Percentiles rank a stretch among this genome's conserved stretches.
Conservation (phyloP, 1,284 basidiomycete species). For the Spongiforma sp. region DNA sequence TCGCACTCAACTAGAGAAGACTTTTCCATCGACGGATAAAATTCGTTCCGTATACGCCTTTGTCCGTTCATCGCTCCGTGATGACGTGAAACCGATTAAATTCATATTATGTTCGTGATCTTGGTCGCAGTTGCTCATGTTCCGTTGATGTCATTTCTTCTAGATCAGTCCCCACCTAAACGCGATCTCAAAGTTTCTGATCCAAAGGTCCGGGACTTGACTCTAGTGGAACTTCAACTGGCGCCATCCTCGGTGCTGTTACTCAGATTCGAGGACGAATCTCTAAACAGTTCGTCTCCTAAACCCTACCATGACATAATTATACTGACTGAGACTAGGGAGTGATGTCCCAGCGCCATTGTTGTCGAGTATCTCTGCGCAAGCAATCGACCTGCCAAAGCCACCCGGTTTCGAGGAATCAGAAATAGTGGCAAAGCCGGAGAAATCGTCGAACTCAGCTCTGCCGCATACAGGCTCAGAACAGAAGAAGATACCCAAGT, state of each 20-base stretch:
- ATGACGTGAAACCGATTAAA: conserved; percentile 75
- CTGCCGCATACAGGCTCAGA: conserved; percentile 33
- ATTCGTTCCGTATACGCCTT: conserved; percentile 85
- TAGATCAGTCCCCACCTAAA: conserved; percentile 82
- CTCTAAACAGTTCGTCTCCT: conserved; percentile 63
- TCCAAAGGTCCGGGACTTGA: conserved; percentile 66
- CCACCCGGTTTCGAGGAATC: conserved; percentile 45
- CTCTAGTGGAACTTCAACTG: conserved; percentile 72
- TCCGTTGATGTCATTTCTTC: background rate
- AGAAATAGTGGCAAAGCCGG: conserved; percentile 15
- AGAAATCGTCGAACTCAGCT: conserved; percentile 31
- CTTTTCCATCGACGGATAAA: conserved; percentile 76
- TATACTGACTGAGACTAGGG: conserved; percentile 39
- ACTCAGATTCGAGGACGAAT: conserved; percentile 75
- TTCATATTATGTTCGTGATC: conserved; percentile 77
- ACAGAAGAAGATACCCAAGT: conserved; percentile 72
- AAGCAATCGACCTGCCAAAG: conserved; percentile 65
- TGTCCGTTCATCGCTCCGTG: conserved; percentile 72
- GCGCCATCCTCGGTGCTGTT: conserved; percentile 82
- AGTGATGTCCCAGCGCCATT: conserved; percentile 66
- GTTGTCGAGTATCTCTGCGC: conserved; percentile 55
- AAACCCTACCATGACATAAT: background rate
- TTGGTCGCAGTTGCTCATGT: background rate
- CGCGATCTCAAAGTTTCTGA: conserved; percentile 84
- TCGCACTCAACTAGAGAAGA: conserved; percentile 81